These are phyloP conservation scores for Aristolochia fimbriata DNA, from an alignment of 164 flowering plant genomes.

Conservation along the genomic window DNA sequence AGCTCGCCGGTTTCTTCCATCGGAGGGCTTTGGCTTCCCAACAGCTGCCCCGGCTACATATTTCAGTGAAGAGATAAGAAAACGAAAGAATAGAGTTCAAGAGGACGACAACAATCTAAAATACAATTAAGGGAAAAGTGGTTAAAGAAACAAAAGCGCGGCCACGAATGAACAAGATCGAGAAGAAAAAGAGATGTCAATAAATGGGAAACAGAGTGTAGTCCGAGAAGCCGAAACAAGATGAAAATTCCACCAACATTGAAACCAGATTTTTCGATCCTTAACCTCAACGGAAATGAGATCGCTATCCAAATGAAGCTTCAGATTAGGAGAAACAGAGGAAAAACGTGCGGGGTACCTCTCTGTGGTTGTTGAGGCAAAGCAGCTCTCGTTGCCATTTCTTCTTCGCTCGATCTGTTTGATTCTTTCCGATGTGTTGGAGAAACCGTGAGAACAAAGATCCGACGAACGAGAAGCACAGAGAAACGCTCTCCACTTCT, in stretches of 20 bases:
- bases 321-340: background rate
- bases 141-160: background rate
- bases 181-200: background rate
- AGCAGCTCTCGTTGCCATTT: conserved; percentile 55
- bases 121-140: background rate
- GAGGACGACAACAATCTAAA: background rate
- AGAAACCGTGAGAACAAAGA: conserved; percentile 1
- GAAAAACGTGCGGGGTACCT: conserved; percentile 18
- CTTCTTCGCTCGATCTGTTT: background rate
- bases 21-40: conserved; percentile 40
- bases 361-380: conserved; percentile 40
- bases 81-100: background rate
- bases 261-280: background rate
- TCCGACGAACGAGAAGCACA: background rate
- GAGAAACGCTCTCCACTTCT: background rate
- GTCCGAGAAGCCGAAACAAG: background rate
- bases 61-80: background rate
- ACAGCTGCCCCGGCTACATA: conserved; percentile 34
- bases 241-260: background rate
- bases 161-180: background rate
- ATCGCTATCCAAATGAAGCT: background rate
- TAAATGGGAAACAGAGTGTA: no score
- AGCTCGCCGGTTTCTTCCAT: conserved; percentile 52
- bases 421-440: conserved; percentile 9
- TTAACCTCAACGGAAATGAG: background rate